phyloP scores from a whole-genome alignment of 2,329 filamentous ascomycete genomes.

The Clonostachys rhizophaga region DNA sequence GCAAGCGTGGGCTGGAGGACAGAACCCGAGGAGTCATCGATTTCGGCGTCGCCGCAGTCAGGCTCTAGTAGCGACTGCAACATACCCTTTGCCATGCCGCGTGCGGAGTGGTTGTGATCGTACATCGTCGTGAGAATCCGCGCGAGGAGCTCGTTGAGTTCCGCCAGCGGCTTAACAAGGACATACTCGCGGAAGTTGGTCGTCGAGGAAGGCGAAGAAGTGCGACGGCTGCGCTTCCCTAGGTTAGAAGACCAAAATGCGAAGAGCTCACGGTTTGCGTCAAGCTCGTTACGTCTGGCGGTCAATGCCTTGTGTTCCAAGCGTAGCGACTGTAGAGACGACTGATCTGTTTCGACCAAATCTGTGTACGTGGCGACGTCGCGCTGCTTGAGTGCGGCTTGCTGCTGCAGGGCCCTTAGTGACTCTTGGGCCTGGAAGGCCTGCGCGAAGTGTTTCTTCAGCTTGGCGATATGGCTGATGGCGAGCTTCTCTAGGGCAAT shows the following conservation, averaged over 20 bases:
- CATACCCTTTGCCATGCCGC: neutral
- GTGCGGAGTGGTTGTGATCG: neutral
- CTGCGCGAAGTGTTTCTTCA: no score
- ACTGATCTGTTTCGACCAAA: neutral
- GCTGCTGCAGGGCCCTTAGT: no score
- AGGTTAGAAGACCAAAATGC: neutral
- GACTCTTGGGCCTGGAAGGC: no score
- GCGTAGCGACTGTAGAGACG: neutral
- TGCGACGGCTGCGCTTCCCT: neutral
- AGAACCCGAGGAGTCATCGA: neutral
- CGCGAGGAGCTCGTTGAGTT: neutral
- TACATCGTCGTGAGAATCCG: neutral
- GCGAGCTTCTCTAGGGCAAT: no score
- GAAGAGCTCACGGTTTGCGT: neutral
- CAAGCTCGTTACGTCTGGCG: neutral
- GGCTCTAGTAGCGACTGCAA: neutral
- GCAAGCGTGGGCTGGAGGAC: neutral
- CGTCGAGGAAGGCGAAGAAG: neutral
- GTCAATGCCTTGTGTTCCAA: neutral
- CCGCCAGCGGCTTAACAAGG: neutral
- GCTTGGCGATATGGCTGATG: no score
- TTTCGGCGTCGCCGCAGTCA: neutral
- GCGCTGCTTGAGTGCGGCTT: slow-evolving; percentile 5
- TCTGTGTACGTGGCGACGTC: neutral
- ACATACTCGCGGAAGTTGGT: neutral